Evolutionary conservation across 331 rosid species (phyloP), one percentile per base, ranked within the genome.

Genomic region (Saraca asoca): DNA sequence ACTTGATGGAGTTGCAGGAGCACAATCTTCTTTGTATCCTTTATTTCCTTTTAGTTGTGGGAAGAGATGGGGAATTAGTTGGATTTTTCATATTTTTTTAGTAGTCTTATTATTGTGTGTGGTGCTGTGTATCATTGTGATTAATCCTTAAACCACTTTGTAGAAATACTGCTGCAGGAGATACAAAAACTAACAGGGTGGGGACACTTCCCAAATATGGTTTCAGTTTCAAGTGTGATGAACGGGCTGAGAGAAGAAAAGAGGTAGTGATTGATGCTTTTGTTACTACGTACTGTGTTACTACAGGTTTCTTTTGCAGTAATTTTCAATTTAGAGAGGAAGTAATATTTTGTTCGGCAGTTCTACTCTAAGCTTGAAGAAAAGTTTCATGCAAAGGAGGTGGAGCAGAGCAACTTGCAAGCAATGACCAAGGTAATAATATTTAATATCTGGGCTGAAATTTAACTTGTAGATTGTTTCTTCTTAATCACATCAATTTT

Each of bases 311-410:
- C 45, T 45, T 64, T 73, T 65, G 53, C 51, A 61, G 20, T 31
- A 58, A 12, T 51, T 19, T 58, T 2, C 51, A 6, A 34, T 29
- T 49, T 59, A 45, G 20, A 51, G 66, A 56, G 34, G 50, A 9
- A 62, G 57, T 51, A 34, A 39, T 69, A 38, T 73, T 70, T 73
- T 85, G 38, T 54, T 76, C 78, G 77, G 69, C 91, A 95, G 99
- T 95, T 90, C 80, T 95, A 95, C 75, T 49, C 95, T 60, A 88
- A 95, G 78, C 93, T 95, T 6, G 99, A 91, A 85, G 99, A 95
- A 79, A 95, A 87, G 86, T 86, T 83, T 83, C 96, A 91, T 48
- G 99, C 96, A n/a, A 95, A 88, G 87, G 97, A 95, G 81, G 79
- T 68, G 58, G 99, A 95, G 78, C 80, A 88, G 85, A 95, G 68